A percentile compares a stretch with the other conserved stretches of the same genome.
phyloP scores from a whole-genome alignment of 2,329 filamentous ascomycete species.

The Beauveria bassiana region DNA sequence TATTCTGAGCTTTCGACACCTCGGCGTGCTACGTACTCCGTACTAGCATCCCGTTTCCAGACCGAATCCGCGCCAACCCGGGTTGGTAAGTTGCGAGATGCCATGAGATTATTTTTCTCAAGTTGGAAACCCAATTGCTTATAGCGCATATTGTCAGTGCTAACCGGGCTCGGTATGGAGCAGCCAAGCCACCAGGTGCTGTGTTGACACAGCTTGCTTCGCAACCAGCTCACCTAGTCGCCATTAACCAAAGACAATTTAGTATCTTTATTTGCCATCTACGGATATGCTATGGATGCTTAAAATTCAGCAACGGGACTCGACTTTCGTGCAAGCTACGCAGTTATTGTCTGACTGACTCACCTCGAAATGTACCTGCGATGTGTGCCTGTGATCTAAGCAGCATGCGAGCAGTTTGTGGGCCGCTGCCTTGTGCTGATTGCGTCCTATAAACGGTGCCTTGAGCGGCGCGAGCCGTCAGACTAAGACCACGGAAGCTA shows the following conservation, averaged over 20 bases:
- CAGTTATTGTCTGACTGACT: background rate
- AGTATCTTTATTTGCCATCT: background rate
- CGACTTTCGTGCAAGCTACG: background rate
- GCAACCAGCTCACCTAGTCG: background rate
- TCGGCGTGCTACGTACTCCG: background rate
- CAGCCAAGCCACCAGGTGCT: background rate
- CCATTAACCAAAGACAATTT: background rate
- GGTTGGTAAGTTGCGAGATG: too few relatives aligned
- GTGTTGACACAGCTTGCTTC: too few relatives aligned
- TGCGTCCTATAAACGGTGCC: background rate
- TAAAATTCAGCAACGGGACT: background rate
- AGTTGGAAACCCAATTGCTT: background rate
- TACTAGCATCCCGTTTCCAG: background rate
- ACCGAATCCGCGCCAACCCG: too few relatives aligned
- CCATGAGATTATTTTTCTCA: too few relatives aligned
- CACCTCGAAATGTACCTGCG: background rate
- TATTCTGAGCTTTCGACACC: background rate
- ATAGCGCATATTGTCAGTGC: background rate
- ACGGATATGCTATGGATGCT: background rate
- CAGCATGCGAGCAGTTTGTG: background rate
- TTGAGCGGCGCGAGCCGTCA: background rate
- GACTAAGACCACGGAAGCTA: background rate
- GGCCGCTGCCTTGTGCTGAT: background rate
- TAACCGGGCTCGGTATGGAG: background rate
- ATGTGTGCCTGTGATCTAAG: background rate